These are phyloP conservation scores for Penicillium sp. DNA, from an alignment of 2,329 filamentous ascomycete species.

Conservation along the genomic window DNA sequence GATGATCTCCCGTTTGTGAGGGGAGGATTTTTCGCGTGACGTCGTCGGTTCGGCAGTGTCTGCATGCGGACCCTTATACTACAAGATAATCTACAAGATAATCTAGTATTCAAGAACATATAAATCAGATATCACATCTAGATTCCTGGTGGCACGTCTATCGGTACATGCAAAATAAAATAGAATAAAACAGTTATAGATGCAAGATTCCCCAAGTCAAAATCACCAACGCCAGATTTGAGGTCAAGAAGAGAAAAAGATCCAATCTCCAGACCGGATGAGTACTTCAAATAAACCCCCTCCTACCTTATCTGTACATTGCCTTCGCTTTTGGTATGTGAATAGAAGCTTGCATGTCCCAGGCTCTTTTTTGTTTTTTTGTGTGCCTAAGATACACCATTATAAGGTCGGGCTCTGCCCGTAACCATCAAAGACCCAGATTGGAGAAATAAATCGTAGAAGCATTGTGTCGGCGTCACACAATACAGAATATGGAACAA, in stretches of 20 bases:
- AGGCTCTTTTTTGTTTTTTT: neutral
- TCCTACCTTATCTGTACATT: constrained; percentile 24
- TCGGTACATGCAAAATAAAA: constrained; percentile 26
- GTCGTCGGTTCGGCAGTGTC: constrained; percentile 25
- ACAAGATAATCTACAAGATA: neutral
- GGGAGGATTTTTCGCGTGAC: constrained; percentile 33
- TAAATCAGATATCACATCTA: constrained; percentile 21
- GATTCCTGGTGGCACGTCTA: constrained; percentile 26
- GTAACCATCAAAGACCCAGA: constrained; percentile 1
- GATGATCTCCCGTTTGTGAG: constrained; percentile 25
- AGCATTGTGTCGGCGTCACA: constrained; percentile 1
- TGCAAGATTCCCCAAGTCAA: constrained; percentile 21
- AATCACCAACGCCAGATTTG: constrained; percentile 1
- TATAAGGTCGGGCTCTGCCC: constrained; percentile 12
- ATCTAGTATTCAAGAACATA: neutral
- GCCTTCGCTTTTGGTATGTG: constrained; percentile 19
- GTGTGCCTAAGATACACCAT: constrained; percentile 4
- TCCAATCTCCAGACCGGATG: constrained; percentile 13
- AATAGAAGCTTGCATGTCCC: constrained; percentile 8
- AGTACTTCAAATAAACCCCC: constrained; percentile 1
- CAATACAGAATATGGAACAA: constrained; percentile 11
- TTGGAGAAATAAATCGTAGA: constrained; percentile 5
- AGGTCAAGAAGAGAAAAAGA: constrained; percentile 3
- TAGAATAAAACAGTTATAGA: constrained; percentile 20
- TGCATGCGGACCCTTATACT: constrained; percentile 1